phyloP scores from a whole-genome alignment of 208 protist species.

The Sergeia podlipaevii region DNA sequence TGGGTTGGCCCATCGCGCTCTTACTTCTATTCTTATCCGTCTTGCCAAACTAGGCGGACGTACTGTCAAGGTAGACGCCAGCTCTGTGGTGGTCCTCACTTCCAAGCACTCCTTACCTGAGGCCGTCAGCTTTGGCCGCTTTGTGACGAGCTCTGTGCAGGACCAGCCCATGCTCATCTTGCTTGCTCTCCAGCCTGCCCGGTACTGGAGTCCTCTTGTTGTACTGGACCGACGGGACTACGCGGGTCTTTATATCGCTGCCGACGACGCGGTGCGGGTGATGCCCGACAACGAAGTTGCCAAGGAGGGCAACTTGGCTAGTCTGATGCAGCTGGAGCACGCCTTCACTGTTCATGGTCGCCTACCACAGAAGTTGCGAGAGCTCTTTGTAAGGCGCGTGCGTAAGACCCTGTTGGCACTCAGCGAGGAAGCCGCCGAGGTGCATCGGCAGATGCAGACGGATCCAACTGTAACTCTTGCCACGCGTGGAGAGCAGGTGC shows the following conservation, averaged over 20 bases:
- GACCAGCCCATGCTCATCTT: constrained; percentile 90
- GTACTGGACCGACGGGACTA: constrained; percentile 69
- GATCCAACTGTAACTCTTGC: constrained; percentile 71
- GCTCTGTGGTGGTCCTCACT: constrained; percentile 74
- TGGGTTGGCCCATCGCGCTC: constrained; percentile 67
- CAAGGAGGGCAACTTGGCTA: too few species aligned
- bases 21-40: constrained; percentile 73
- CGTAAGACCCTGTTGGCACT: constrained; percentile 12
- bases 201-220: constrained; percentile 77
- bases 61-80: constrained; percentile 72
- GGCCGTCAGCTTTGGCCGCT: constrained; percentile 68
- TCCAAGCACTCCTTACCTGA: constrained; percentile 77
- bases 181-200: constrained; percentile 65
- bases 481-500: constrained; percentile 55
- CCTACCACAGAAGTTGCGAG: constrained; percentile 34
- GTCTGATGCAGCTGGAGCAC: constrained; percentile 28
- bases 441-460: constrained; percentile 31
- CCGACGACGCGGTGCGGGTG: constrained; percentile 23
- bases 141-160: constrained; percentile 69
- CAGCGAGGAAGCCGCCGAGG: constrained; percentile 14
- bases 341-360: constrained; percentile 46
- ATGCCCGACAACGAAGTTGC: constrained; percentile 6
- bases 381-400: constrained; percentile 28
- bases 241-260: constrained; percentile 50
- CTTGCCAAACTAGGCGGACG: constrained; percentile 83